Conservation (phyloP, 306 rosid genomes). For the Vicia sativa region DNA sequence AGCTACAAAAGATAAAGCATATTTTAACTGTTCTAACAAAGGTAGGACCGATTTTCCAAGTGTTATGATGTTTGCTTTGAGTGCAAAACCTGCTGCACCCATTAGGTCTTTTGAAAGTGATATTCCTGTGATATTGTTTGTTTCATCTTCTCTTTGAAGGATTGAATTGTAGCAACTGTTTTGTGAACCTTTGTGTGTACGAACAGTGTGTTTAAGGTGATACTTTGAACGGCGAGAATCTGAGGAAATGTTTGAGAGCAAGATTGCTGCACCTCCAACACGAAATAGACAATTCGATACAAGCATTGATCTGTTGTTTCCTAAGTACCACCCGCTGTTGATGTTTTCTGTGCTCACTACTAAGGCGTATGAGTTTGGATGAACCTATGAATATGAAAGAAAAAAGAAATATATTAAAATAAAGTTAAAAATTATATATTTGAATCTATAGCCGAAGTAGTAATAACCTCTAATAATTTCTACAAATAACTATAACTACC, state of each 20-base stretch:
- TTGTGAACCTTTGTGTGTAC: slow-evolving; percentile 20
- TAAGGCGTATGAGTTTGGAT: slow-evolving; percentile 36
- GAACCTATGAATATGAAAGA: slow-evolving; percentile 15
- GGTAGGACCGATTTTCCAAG: slow-evolving; percentile 34
- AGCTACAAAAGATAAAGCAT: background rate
- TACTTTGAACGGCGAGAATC: slow-evolving; percentile 26
- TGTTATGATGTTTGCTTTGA: slow-evolving; percentile 24
- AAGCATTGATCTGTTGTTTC: slow-evolving; percentile 44
- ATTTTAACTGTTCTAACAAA: slow-evolving; percentile 29
- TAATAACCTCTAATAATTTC: no score
- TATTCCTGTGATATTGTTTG: slow-evolving; percentile 22
- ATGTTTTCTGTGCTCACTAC: slow-evolving; percentile 40
- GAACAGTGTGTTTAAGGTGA: slow-evolving; percentile 19
- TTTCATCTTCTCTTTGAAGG: slow-evolving; percentile 20
- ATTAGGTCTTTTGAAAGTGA: slow-evolving; percentile 27
- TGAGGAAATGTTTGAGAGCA: slow-evolving; percentile 36
- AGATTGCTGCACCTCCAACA: slow-evolving; percentile 41
- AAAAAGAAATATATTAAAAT: background rate
- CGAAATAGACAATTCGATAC: slow-evolving; percentile 40
- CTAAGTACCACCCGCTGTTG: slow-evolving; percentile 21
- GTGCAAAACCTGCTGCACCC: slow-evolving; percentile 15
- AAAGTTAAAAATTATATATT: background rate
- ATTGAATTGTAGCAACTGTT: slow-evolving; percentile 29
- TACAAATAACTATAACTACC: no score
- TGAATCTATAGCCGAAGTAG: no score